Percentiles rank a stretch among this genome's conserved stretches.
phyloP scores from a whole-genome alignment of 2,329 filamentous ascomycete genomes.

The Trichoderma arundinaceum region DNA sequence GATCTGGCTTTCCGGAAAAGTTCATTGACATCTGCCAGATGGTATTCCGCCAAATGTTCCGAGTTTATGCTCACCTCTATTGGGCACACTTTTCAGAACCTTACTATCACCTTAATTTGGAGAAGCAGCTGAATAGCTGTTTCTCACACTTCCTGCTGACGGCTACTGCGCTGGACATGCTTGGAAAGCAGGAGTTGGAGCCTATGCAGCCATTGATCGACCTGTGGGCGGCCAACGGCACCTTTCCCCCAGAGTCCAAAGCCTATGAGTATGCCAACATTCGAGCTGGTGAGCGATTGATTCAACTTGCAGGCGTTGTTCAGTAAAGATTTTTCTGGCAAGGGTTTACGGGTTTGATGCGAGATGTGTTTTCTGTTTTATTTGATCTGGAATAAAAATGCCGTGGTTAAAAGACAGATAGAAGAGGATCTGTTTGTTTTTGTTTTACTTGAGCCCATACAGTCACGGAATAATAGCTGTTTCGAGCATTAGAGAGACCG shows the following conservation, averaged over 20 bases:
- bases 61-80: conserved; percentile 96
- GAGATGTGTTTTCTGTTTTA: neutral
- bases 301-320: conserved; percentile 53
- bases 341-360: neutral
- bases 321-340: conserved; percentile 36
- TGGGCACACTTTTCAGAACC: conserved; percentile 91
- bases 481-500: neutral
- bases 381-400: neutral
- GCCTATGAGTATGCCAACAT: conserved; percentile 70
- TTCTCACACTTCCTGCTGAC: conserved; percentile 86
- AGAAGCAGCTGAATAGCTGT: conserved; percentile 84
- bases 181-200: conserved; percentile 88
- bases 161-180: conserved; percentile 79
- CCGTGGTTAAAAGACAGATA: conserved; percentile 12
- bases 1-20: conserved; percentile 87
- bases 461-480: conserved; percentile 12
- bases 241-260: conserved; percentile 78
- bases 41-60: conserved; percentile 98
- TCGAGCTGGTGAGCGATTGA: conserved; percentile 62
- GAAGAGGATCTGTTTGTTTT: conserved; percentile 41
- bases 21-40: conserved; percentile 91
- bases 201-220: conserved; percentile 96
- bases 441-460: conserved; percentile 33
- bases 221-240: conserved; percentile 86
- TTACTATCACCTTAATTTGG: conserved; percentile 81